Conservation (phyloP, 345 rosid genomes). For the Eucalyptus rudis region DNA sequence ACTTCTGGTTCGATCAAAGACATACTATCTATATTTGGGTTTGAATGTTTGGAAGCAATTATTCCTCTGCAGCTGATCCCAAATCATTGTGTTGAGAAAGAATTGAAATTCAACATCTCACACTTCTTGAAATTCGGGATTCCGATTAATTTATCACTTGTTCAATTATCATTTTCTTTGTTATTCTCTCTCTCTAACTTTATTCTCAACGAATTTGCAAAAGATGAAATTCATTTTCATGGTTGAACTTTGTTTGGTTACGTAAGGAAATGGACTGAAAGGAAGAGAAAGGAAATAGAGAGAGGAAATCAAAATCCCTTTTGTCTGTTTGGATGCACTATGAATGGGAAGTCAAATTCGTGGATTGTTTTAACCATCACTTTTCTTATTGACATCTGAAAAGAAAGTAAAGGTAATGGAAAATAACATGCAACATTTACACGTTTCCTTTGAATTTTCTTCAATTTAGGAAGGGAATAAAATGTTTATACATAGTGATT, state of each 20-base stretch:
- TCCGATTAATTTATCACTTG: background rate
- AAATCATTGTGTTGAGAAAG: background rate
- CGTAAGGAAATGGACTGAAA: background rate
- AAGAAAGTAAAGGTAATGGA: background rate
- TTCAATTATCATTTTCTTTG: background rate
- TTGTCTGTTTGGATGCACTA: background rate
- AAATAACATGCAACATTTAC: background rate
- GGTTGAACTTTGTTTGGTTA: background rate
- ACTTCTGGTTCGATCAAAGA: background rate
- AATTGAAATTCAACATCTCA: background rate
- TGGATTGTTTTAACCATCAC: background rate
- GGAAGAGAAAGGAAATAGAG: background rate
- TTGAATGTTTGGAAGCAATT: background rate
- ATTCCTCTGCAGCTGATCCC: background rate
- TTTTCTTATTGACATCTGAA: background rate
- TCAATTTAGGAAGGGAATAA: background rate
- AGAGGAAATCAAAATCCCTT: background rate
- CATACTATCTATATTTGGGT: background rate
- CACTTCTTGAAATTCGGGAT: background rate
- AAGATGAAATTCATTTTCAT: background rate
- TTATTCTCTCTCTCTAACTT: background rate
- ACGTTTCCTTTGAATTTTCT: background rate
- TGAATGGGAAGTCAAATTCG: background rate
- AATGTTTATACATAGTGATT: background rate
- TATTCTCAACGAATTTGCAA: background rate